phyloP scores from a whole-genome alignment of 1,139 yeast species.

The Chernovozyma aurita region DNA sequence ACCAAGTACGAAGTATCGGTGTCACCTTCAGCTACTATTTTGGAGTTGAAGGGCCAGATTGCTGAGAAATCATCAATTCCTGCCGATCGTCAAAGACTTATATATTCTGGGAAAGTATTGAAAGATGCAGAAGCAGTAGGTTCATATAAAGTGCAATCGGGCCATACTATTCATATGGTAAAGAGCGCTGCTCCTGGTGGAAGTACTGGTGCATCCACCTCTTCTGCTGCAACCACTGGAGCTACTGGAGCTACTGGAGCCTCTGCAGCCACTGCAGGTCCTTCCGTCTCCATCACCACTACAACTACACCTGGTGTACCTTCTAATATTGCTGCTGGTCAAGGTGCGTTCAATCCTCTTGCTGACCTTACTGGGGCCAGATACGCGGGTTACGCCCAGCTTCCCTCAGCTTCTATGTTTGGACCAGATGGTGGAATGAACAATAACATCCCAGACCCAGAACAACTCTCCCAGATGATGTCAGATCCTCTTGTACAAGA shows the following conservation, averaged over 20 bases:
- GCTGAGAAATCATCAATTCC: conserved; percentile 61
- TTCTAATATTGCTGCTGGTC: conserved; percentile 78
- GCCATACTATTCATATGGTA: conserved; percentile 86
- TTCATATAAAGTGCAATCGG: conserved; percentile 75
- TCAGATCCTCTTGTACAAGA: conserved; percentile 78
- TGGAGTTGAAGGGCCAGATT: conserved; percentile 64
- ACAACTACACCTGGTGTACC: conserved; percentile 43
- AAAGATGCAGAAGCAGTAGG: conserved; percentile 76
- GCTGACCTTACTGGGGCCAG: conserved; percentile 94
- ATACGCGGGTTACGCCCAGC: conserved; percentile 85
- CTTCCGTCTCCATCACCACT: conserved; percentile 13
- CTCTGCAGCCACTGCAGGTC: conserved; percentile 12
- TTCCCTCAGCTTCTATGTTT: conserved; percentile 86
- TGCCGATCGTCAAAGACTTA: conserved; percentile 75
- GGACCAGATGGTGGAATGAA: conserved; percentile 95
- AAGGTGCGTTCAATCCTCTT: conserved; percentile 82
- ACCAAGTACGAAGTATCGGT: conserved; percentile 67
- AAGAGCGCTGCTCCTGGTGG: conserved; percentile 47
- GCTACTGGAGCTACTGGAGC: conserved; percentile 15
- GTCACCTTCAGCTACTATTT: conserved; percentile 51
- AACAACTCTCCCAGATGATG: conserved; percentile 70
- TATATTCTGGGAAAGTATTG: conserved; percentile 89
- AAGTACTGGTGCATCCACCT: conserved; percentile 15
- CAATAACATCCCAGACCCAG: conserved; percentile 63
- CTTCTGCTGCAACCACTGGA: conserved; percentile 9